Evolutionary conservation across 257 asterid genomes (phyloP).

Genomic region (Solanum etuberosum): DNA sequence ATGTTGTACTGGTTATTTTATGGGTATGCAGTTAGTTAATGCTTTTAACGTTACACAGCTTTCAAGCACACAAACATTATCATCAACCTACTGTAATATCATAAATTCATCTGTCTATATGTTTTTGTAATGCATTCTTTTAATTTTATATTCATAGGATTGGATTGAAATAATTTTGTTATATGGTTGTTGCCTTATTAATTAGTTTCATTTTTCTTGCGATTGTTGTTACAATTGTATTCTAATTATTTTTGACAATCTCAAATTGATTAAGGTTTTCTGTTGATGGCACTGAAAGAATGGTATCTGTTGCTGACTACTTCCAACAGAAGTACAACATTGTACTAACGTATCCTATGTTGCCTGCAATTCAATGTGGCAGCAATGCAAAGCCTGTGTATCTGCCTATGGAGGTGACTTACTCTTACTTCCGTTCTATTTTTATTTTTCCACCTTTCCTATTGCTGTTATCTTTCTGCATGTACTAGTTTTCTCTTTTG

Average conservation of each 20-base stretch:
- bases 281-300: slow-evolving; percentile 25
- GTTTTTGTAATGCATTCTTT: neutral
- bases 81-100: neutral
- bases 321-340: slow-evolving; percentile 33
- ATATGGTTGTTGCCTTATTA: neutral
- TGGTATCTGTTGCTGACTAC: slow-evolving; percentile 35
- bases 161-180: neutral
- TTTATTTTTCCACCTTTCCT: neutral
- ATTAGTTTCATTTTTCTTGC: neutral
- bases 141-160: neutral
- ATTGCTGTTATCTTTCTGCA: neutral
- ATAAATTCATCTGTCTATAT: neutral
- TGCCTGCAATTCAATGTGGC: slow-evolving; percentile 72
- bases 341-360: slow-evolving; percentile 11
- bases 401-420: slow-evolving; percentile 80
- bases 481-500: neutral
- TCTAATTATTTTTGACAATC: neutral
- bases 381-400: slow-evolving; percentile 39
- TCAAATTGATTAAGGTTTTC: slow-evolving; percentile 34
- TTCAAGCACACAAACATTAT: neutral
- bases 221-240: neutral
- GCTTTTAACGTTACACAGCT: neutral
- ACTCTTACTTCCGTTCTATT: neutral
- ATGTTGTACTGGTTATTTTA: neutral
- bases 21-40: neutral